Evolutionary conservation across 768 basidiomycete species (phyloP).

Genomic region (Amanita exitialis): DNA sequence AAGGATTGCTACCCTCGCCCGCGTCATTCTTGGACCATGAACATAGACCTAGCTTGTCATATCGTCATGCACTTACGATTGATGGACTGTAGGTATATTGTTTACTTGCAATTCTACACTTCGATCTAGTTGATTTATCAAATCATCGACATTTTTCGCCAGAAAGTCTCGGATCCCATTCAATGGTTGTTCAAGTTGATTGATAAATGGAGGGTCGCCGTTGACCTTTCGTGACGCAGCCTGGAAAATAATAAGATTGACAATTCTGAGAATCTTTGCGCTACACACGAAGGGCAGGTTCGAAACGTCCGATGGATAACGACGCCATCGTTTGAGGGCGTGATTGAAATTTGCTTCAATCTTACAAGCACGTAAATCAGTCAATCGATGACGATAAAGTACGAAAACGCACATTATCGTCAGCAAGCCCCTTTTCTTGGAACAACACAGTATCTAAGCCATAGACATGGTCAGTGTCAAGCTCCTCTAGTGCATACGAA

Average conservation of each 20-base stretch:
- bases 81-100: conserved; percentile 45
- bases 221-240: not conserved
- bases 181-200: conserved; percentile 22
- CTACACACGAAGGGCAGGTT: conserved; percentile 20
- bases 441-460: conserved; percentile 33
- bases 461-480: conserved; percentile 49
- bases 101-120: conserved; percentile 63
- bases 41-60: not conserved
- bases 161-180: conserved; percentile 35
- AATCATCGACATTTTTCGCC: conserved; percentile 30
- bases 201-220: conserved; percentile 31
- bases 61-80: conserved; percentile 18
- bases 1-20: conserved; percentile 67
- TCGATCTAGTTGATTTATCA: conserved; percentile 45
- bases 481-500: conserved; percentile 47
- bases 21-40: conserved; percentile 17
- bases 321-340: conserved; percentile 2
- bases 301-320: not conserved
- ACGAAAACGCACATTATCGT: conserved; percentile 9
- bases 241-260: not conserved
- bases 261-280: not conserved
- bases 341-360: not conserved
- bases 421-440: conserved; percentile 1
- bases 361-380: not conserved
- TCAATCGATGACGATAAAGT: not conserved